Evolutionary conservation across 2,329 filamentous ascomycete species (phyloP), one percentile per base, ranked within the genome.

Genomic region (Endoconidiophora polonica): DNA sequence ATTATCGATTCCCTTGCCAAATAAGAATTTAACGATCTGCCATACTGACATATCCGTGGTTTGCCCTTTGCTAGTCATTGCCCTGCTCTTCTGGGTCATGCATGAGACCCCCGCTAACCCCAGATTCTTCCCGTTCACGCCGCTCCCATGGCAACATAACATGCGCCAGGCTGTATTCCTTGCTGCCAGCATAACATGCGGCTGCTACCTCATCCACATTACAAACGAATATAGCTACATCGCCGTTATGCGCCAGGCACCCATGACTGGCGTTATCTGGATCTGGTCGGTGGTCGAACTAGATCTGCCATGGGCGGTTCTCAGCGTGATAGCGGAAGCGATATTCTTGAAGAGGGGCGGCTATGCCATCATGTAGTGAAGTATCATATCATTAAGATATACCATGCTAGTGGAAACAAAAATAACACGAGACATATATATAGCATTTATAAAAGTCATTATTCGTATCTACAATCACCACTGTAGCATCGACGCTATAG

Each of bases 221-320:
- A 86, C 83, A 23, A 96, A 95, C 59, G 73, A 70, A 26, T 76
- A 79, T 56, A 77, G 81, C 3, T 96, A 95, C 59, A 78, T 93
- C 57, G 83, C 83, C 5, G 79, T 94, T 18, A 88, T 96, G 86
- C 93, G 94, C 68, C 79, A 78, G 55, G 83, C 87, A 0, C 91
- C 91, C n/a, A 80, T 87, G 4, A 63, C 95, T 12, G 91, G 86
- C 0, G 90, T 85, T 39, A 63, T 96, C 16, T 96, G 90, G 88
- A 74, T 96, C 3, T 96, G 90, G 87, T 79, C 83, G 29, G 81
- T 96, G 20, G 73, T 96, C 44, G 91, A 98, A 67, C 73, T 95
- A 65, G 74, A 86, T 50, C 67, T 94, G 39, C 59, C 70, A 0
- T 79, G 75, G 59, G 84, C 83, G 0, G 66, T 81, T 1, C 56